Evolutionary conservation across 1,284 basidiomycete genomes (phyloP).

Genomic region (Schizophyllum commune): DNA sequence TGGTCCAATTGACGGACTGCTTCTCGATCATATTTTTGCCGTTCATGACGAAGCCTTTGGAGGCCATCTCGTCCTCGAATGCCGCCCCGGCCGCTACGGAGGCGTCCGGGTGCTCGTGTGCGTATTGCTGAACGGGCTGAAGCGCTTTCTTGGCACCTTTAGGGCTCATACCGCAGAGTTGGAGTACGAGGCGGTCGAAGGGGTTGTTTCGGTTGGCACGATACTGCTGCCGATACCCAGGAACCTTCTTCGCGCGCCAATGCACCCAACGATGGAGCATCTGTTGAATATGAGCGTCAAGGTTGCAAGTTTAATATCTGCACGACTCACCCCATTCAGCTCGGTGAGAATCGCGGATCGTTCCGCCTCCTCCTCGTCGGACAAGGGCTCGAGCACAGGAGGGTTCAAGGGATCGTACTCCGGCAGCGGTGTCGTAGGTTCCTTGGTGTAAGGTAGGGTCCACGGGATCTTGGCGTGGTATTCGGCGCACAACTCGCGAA

Average conservation of each 20-base stretch:
- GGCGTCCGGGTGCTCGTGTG: neutral
- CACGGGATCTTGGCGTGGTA: conserved; percentile 1
- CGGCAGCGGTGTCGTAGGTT: neutral
- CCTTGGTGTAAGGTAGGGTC: neutral
- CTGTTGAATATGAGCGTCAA: conserved; percentile 1
- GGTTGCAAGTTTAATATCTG: neutral
- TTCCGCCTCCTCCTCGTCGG: conserved; percentile 1
- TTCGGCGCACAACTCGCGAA: neutral
- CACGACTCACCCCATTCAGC: neutral
- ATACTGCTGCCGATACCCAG: neutral
- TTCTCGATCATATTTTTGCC: no score
- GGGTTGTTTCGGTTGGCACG: conserved; percentile 3
- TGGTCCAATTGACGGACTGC: no score
- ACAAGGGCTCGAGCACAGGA: neutral
- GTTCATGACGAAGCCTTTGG: no score
- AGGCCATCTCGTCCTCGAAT: no score
- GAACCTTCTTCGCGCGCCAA: neutral
- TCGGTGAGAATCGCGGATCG: neutral
- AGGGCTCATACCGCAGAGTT: neutral
- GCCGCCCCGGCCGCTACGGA: no score
- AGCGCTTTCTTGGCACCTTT: conserved; percentile 1
- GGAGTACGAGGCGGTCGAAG: neutral
- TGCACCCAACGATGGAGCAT: conserved; percentile 4
- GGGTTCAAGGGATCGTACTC: neutral
- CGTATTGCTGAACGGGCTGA: conserved; percentile 2